phyloP scores from a whole-genome alignment of 495 filamentous ascomycete genomes.

The Lophium mytilinum region DNA sequence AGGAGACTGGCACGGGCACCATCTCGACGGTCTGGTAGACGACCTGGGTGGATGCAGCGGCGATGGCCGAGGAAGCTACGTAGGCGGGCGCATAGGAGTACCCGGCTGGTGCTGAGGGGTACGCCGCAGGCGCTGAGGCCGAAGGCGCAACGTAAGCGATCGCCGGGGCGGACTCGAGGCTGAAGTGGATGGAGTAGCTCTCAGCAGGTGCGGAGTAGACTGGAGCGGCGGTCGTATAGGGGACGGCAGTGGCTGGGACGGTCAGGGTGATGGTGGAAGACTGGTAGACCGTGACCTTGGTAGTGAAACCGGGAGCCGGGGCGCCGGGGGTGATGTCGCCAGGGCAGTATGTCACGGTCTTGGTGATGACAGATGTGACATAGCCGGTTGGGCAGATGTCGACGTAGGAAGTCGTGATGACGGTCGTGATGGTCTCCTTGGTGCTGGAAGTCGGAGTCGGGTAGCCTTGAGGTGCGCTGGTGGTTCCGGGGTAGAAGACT shows the following conservation, averaged over 20 bases:
- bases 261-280: conserved; percentile 4
- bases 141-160: background rate
- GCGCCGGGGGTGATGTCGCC: background rate
- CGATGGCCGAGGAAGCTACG: background rate
- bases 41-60: background rate
- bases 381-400: conserved; percentile 8
- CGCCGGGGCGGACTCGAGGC: background rate
- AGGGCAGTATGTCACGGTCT: conserved; percentile 7
- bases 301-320: conserved; percentile 3
- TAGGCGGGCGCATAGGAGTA: background rate
- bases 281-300: conserved; percentile 4
- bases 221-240: background rate
- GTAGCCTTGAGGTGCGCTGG: background rate
- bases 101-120: background rate
- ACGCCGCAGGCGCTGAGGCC: background rate
- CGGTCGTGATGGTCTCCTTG: conserved; percentile 6
- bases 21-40: background rate
- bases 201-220: background rate
- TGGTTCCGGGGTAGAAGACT: background rate
- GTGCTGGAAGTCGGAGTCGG: background rate
- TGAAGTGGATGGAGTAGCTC: background rate
- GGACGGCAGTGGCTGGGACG: background rate
- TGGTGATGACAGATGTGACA: conserved; percentile 3
- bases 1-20: background rate
- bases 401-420: conserved; percentile 9